A percentile compares a stretch with the other conserved stretches of the same genome.
Conservation (phyloP, 192 early-diverging fungal species). For the Podila epigama region DNA sequence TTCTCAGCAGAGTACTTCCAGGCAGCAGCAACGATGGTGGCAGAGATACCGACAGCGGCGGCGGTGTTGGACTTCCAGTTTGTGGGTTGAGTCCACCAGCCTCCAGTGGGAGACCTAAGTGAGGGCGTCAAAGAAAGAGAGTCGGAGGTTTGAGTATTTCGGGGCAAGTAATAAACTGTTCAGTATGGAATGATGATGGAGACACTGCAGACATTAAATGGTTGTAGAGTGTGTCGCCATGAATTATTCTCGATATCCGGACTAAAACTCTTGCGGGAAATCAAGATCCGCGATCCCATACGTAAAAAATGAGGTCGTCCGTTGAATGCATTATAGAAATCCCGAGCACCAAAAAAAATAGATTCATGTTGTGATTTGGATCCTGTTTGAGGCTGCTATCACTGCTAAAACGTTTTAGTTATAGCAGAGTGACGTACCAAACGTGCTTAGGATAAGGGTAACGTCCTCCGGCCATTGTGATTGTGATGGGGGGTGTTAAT, state of each 20-base stretch:
- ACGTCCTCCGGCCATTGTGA: conserved; percentile 49
- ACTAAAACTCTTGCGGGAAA: no score
- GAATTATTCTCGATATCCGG: no score
- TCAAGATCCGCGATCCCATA: no score
- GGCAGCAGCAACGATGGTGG: conserved; percentile 53
- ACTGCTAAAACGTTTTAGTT: no score
- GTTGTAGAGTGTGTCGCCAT: no score
- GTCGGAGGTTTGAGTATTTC: not conserved
- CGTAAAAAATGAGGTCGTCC: no score
- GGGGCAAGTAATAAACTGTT: not conserved
- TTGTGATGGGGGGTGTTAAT: no score
- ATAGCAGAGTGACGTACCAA: conserved; percentile 29
- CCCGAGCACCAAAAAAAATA: no score
- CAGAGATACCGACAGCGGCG: conserved; percentile 43
- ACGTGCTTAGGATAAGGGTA: conserved; percentile 52
- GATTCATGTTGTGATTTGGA: no score
- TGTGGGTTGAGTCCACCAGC: conserved; percentile 70
- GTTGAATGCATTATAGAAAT: no score
- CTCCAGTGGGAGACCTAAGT: conserved; percentile 55
- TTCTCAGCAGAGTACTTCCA: conserved; percentile 67
- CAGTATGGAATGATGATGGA: not conserved
- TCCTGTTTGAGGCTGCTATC: no score
- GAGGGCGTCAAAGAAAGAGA: not conserved
- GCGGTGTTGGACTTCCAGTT: conserved; percentile 61
- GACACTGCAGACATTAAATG: no score